Conservation (phyloP, 495 filamentous ascomycete genomes). For the Filosporella fistucella region DNA sequence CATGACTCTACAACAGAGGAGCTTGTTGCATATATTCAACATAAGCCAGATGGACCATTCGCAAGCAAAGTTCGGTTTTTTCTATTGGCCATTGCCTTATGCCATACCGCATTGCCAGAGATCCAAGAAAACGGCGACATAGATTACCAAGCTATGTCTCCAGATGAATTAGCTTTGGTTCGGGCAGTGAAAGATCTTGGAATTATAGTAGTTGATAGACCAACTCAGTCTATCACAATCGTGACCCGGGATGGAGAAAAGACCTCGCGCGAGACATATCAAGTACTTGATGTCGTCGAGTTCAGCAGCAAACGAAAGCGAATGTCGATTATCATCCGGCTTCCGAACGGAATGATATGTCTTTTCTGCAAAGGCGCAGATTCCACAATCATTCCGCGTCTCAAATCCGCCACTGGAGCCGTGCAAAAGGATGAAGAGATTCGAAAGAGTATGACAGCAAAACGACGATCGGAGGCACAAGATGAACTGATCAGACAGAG, state of each 20-base stretch:
- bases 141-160: slow-evolving; percentile 83
- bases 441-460: background rate
- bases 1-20: too few species aligned
- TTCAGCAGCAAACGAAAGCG: slow-evolving; percentile 87
- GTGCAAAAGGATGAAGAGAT: background rate
- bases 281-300: slow-evolving; percentile 86
- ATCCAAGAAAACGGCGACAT: slow-evolving; percentile 55
- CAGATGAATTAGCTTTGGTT: slow-evolving; percentile 86
- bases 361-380: slow-evolving; percentile 91
- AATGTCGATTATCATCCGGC: slow-evolving; percentile 85
- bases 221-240: slow-evolving; percentile 41
- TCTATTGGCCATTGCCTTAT: slow-evolving; percentile 76
- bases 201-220: slow-evolving; percentile 69
- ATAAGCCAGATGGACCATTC: slow-evolving; percentile 68
- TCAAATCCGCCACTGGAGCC: slow-evolving; percentile 38
- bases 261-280: slow-evolving; percentile 52
- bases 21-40: slow-evolving; percentile 69
- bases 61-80: slow-evolving; percentile 73
- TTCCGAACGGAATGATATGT: slow-evolving; percentile 78
- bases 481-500: background rate
- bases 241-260: slow-evolving; percentile 16
- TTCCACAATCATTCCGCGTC: slow-evolving; percentile 63
- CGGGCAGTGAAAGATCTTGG: slow-evolving; percentile 82
- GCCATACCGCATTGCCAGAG: slow-evolving; percentile 88
- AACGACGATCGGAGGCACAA: background rate